Evolutionary conservation across 345 rosid species (phyloP).

Genomic region (Ailanthus altissimus): DNA sequence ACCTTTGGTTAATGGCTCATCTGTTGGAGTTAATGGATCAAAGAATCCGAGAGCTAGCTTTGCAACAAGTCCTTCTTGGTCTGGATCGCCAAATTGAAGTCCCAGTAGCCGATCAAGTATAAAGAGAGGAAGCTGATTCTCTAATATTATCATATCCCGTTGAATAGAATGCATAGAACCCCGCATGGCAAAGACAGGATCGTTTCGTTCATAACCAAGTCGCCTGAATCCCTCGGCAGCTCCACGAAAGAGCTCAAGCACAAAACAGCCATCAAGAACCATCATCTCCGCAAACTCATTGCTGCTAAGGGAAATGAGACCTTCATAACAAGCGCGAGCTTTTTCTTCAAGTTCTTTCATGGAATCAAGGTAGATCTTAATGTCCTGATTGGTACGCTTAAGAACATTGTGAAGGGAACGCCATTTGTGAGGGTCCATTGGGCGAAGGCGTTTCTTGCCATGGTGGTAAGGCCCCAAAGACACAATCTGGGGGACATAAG

Average conservation of each 20-base stretch:
- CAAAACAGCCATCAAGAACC: constrained; percentile 84
- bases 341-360: constrained; percentile 68
- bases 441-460: constrained; percentile 61
- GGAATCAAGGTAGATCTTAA: constrained; percentile 57
- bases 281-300: constrained; percentile 82
- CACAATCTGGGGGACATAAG: constrained; percentile 71
- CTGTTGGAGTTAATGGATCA: constrained; percentile 86
- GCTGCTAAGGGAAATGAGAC: constrained; percentile 52
- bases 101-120: constrained; percentile 67
- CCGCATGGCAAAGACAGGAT: constrained; percentile 81
- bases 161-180: constrained; percentile 91
- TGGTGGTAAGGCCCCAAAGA: constrained; percentile 89
- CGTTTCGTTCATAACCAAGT: constrained; percentile 74
- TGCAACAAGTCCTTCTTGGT: constrained; percentile 64
- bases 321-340: constrained; percentile 71
- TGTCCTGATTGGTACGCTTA: constrained; percentile 55
- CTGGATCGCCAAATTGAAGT: constrained; percentile 55
- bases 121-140: constrained; percentile 80
- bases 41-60: constrained; percentile 70
- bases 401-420: constrained; percentile 66
- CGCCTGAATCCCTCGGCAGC: constrained; percentile 64
- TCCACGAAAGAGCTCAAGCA: constrained; percentile 78
- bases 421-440: constrained; percentile 87
- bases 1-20: constrained; percentile 68
- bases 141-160: constrained; percentile 88